Conservation (phyloP, 257 asterid species). For the Scutellaria minor region DNA sequence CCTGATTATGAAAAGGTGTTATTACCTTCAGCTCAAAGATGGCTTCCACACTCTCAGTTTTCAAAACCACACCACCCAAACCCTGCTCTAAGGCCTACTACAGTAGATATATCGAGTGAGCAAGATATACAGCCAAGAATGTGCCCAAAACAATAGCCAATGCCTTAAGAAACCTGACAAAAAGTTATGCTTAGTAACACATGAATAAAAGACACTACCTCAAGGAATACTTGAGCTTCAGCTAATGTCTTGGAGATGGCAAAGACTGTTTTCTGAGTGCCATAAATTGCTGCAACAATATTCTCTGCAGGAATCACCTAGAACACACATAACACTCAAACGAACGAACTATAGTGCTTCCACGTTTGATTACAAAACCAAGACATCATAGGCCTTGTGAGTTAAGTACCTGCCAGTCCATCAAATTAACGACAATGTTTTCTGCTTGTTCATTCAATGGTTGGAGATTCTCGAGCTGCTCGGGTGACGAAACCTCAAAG, state of each 20-base stretch:
- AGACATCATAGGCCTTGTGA: neutral
- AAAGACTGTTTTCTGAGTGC: constrained; percentile 63
- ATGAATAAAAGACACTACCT: constrained; percentile 53
- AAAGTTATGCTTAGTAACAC: neutral
- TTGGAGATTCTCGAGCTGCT: constrained; percentile 65
- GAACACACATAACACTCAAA: neutral
- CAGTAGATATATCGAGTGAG: constrained; percentile 36
- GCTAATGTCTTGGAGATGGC: constrained; percentile 71
- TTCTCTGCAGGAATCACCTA: constrained; percentile 93
- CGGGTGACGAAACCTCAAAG: constrained; percentile 68
- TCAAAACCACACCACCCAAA: constrained; percentile 82
- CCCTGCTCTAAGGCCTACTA: constrained; percentile 92
- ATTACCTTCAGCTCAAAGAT: constrained; percentile 76
- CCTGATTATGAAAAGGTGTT: neutral
- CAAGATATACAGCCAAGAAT: constrained; percentile 16
- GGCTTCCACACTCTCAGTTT: constrained; percentile 69
- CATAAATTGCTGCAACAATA: constrained; percentile 82
- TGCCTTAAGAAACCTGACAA: neutral
- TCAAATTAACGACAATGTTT: constrained; percentile 64
- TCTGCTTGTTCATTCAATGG: constrained; percentile 51
- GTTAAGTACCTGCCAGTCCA: constrained; percentile 74
- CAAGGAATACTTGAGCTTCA: constrained; percentile 78
- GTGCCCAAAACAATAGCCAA: neutral
- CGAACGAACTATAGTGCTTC: neutral
- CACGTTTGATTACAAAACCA: neutral